A percentile compares a stretch with the other conserved stretches of the same genome.
Conservation (phyloP, 2,329 filamentous ascomycete genomes). For the Ophiostoma sp. region DNA sequence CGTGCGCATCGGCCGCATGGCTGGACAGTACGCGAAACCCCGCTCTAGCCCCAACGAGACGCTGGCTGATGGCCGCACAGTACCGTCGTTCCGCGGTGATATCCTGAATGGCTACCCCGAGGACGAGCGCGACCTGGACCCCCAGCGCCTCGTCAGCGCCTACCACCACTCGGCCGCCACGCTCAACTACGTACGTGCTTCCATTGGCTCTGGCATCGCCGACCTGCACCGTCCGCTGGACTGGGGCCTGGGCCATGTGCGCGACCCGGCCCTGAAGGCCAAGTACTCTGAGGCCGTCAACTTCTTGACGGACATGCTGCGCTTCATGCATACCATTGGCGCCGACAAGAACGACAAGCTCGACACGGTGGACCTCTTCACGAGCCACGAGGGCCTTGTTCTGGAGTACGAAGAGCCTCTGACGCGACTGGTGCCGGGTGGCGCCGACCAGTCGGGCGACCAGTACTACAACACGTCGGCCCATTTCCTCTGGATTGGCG, state of each 20-base stretch:
- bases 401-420: conserved; percentile 91
- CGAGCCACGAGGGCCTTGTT: conserved; percentile 88
- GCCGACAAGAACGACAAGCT: conserved; percentile 79
- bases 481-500: conserved; percentile 97
- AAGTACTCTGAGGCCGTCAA: conserved; percentile 82
- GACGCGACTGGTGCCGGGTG: conserved; percentile 53
- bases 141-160: conserved; percentile 75
- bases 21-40: conserved; percentile 95
- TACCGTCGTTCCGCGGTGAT: conserved; percentile 89
- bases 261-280: conserved; percentile 72
- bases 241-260: conserved; percentile 90
- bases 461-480: conserved; percentile 89
- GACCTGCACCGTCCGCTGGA: conserved; percentile 90
- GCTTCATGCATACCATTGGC: conserved; percentile 91
- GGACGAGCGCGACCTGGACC: conserved; percentile 74
- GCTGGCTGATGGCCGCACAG: conserved; percentile 67
- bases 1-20: conserved; percentile 91
- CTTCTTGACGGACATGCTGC: conserved; percentile 82
- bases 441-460: background rate
- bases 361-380: conserved; percentile 90
- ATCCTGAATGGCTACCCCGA: conserved; percentile 85
- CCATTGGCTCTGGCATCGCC: conserved; percentile 80
- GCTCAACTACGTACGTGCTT: conserved; percentile 82
- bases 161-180: conserved; percentile 96
- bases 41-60: conserved; percentile 78